Evolutionary conservation across 75 land plant genomes (phyloP).

Genomic region (Picea sitchensis): DNA sequence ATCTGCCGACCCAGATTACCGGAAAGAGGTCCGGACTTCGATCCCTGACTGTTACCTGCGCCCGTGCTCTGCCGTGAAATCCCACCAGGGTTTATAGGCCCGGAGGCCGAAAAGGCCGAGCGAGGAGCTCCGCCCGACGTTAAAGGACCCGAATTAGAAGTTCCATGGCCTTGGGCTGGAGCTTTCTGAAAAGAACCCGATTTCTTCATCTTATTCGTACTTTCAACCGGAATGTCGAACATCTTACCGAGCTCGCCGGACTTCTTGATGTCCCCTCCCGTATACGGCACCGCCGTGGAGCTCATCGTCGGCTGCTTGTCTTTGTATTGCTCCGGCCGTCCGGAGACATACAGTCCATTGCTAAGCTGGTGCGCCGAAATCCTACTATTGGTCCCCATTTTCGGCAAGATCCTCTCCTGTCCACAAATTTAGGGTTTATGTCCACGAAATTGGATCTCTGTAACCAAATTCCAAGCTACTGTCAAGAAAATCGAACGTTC

Average conservation of each 20-base stretch:
- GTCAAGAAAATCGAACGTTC: too few relatives aligned
- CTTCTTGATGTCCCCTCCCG: constrained; percentile 68
- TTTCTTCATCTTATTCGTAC: constrained; percentile 13
- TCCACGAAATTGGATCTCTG: too few relatives aligned
- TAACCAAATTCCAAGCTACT: too few relatives aligned
- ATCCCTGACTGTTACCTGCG: constrained; percentile 20
- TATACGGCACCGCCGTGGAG: constrained; percentile 57
- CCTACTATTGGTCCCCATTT: constrained; percentile 1
- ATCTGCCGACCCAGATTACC: constrained; percentile 25
- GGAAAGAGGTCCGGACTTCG: constrained; percentile 13
- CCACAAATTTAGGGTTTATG: neutral
- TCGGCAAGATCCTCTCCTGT: neutral
- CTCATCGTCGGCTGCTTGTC: constrained; percentile 56
- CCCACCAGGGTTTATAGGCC: constrained; percentile 40
- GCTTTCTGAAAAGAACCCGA: constrained; percentile 12
- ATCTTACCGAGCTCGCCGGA: constrained; percentile 78
- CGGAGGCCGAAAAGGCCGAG: constrained; percentile 23
- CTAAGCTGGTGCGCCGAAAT: constrained; percentile 62
- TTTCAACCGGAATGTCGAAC: constrained; percentile 58
- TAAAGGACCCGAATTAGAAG: constrained; percentile 63
- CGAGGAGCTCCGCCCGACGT: constrained; percentile 21
- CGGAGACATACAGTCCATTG: constrained; percentile 81
- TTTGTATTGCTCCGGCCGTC: constrained; percentile 69
- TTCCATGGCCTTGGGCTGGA: constrained; percentile 36
- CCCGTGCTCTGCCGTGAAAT: constrained; percentile 35